These are phyloP conservation scores for Orychophragmus violaceus DNA, from an alignment of 345 rosid genomes.

Conservation along the genomic window DNA sequence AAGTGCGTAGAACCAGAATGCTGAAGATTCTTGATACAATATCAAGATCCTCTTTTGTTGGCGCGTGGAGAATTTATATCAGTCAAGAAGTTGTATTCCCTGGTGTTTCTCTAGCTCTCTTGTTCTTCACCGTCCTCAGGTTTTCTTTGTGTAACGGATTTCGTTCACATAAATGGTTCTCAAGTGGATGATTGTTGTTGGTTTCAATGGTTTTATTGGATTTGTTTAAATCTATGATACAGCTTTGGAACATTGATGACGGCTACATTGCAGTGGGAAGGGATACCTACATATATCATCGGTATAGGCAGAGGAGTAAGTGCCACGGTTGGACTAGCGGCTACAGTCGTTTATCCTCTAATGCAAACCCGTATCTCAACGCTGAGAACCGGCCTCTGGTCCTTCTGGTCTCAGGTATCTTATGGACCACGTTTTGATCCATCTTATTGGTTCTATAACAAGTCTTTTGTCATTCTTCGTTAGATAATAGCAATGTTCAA, in stretches of 20 bases:
- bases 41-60: constrained; percentile 38
- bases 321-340: constrained; percentile 66
- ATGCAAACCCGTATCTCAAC: constrained; percentile 54
- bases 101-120: constrained; percentile 69
- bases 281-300: constrained; percentile 60
- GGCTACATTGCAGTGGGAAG: constrained; percentile 78
- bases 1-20: background rate
- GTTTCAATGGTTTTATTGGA: background rate
- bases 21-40: constrained; percentile 30
- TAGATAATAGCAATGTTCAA: too few relatives aligned
- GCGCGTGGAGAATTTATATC: constrained; percentile 65
- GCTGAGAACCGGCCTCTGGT: constrained; percentile 83
- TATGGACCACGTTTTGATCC: background rate
- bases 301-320: constrained; percentile 80
- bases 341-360: constrained; percentile 66
- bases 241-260: constrained; percentile 96
- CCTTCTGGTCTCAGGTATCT: constrained; percentile 80
- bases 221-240: background rate
- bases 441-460: background rate
- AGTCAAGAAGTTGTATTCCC: constrained; percentile 62
- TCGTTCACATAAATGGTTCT: background rate
- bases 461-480: background rate
- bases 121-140: constrained; percentile 92
- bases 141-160: constrained; percentile 11
- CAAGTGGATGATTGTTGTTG: background rate